Percentiles rank a stretch among this genome's conserved stretches.
Evolutionary conservation across 352 stramenopile species (phyloP).

Genomic region (Globisporangium paroecandrum): DNA sequence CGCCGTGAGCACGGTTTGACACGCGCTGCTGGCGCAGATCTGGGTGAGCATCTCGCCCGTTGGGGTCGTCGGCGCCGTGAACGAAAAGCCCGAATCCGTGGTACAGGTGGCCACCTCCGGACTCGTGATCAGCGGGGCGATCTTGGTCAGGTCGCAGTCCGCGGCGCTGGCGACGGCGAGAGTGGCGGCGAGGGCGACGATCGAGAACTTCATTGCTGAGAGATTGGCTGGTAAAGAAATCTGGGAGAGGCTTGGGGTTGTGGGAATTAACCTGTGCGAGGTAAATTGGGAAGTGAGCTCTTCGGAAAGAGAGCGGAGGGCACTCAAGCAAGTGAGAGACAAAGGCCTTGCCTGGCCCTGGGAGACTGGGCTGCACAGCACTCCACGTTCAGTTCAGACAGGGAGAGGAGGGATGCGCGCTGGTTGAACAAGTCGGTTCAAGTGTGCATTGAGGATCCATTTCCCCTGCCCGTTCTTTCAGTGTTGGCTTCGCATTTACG

Average conservation of each 20-base stretch:
- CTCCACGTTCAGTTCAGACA: too few species aligned
- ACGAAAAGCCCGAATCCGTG: slow-evolving; percentile 29
- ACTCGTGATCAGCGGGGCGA: slow-evolving; percentile 13
- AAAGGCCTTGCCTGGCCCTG: too few species aligned
- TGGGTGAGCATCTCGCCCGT: slow-evolving; percentile 14
- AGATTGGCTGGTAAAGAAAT: not conserved
- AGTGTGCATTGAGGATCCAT: too few species aligned
- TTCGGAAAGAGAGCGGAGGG: too few species aligned
- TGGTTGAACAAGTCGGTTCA: too few species aligned
- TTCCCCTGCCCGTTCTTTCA: too few species aligned
- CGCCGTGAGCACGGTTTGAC: slow-evolving; percentile 18
- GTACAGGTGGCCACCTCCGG: slow-evolving; percentile 1
- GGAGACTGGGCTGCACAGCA: too few species aligned
- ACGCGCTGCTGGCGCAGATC: slow-evolving; percentile 25
- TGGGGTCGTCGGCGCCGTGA: slow-evolving; percentile 3
- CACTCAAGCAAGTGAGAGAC: too few species aligned
- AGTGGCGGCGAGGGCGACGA: slow-evolving; percentile 7
- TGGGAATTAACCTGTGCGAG: not conserved
- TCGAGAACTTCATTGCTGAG: slow-evolving; percentile 13
- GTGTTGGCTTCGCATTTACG: too few species aligned
- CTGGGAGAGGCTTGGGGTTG: not conserved
- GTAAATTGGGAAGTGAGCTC: not conserved
- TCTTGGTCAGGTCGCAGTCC: slow-evolving; percentile 12
- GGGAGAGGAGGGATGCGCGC: too few species aligned
- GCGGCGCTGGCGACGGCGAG: slow-evolving; percentile 9